Evolutionary conservation across 176 grass and related monocot genomes (phyloP), one percentile per base, ranked within the genome.

Genomic region (Poa pratensis): DNA sequence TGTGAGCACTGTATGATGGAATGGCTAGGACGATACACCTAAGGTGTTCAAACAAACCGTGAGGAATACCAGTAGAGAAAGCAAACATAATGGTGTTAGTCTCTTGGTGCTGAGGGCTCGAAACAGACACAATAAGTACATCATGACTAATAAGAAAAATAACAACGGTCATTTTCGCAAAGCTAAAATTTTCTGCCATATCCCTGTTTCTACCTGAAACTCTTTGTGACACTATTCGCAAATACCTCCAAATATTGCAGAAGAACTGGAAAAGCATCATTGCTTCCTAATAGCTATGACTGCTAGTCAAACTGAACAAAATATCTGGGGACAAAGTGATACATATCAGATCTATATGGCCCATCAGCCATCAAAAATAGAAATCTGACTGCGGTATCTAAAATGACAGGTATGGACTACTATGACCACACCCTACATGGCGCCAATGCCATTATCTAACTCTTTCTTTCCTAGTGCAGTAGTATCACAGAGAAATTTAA

Each of bases 401-500:
- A 59, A 69, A 70, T 69, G 63, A 69, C 2, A 35, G 67, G 17
- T 58, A 18, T 57, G 22, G 49, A 58, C 16, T 85, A 58, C 9
- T 69, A 78, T 42, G 24, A 49, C 19, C 75, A 71, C 5, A 35
- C 16, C 24, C 48, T 69, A 54, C 16, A 32, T 10, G 12, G 61
- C 22, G 34, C 32, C 35, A 68, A 16, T 52, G 22, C 30, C 16
- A 67, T 17, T 68, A 11, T 45, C 60, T 15, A 63, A 63, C 24
- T 63, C 23, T 63, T 63, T 63, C 48, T 23, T 14, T 22, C 73
- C 73, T 54, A 76, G 58, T 16, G 16, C 28, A 76, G 15, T 30
- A 77, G 22, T 30, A 85, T 77, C 48, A 43, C 73, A 18, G 35
- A 39, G 75, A 62, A 77, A 77, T 16, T 54, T 42, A 6, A 69